These are phyloP conservation scores for Apiotrichum akiyoshidainum DNA, from an alignment of 1,284 basidiomycete species.

Conservation along the genomic window DNA sequence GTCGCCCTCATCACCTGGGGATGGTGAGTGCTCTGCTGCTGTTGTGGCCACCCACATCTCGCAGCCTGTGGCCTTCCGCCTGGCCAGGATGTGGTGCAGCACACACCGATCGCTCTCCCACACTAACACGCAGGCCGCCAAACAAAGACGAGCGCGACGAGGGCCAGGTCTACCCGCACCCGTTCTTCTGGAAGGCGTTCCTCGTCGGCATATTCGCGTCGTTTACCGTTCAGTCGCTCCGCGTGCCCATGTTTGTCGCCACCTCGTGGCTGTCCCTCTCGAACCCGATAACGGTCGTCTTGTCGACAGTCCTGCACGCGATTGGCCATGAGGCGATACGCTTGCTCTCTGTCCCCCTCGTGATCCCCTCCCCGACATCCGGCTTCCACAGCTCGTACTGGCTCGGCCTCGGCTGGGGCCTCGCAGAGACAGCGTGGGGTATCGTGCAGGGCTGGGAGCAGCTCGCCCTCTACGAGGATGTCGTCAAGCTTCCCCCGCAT, in stretches of 20 bases:
- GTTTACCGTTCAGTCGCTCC: slow-evolving; percentile 42
- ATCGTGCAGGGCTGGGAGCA: slow-evolving; percentile 49
- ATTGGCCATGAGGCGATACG: slow-evolving; percentile 45
- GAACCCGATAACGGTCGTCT: slow-evolving; percentile 1
- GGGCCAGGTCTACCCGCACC: slow-evolving; percentile 47
- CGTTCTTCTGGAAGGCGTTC: slow-evolving; percentile 44
- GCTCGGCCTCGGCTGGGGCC: slow-evolving; percentile 49
- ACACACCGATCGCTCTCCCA: neutral
- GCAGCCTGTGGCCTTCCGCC: neutral
- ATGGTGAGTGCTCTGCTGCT: slow-evolving; percentile 33
- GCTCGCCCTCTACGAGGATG: slow-evolving; percentile 45
- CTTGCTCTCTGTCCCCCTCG: slow-evolving; percentile 38
- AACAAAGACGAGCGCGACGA: slow-evolving; percentile 35
- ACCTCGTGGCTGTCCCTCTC: slow-evolving; percentile 30
- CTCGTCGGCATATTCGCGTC: slow-evolving; percentile 46
- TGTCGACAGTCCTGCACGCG: slow-evolving; percentile 35
- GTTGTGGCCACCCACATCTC: neutral
- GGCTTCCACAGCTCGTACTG: slow-evolving; percentile 50
- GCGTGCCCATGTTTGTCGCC: slow-evolving; percentile 42
- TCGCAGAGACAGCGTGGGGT: slow-evolving; percentile 47
- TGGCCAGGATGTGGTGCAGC: neutral
- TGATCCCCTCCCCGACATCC: slow-evolving; percentile 39
- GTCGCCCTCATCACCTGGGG: slow-evolving; percentile 45
- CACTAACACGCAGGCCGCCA: slow-evolving; percentile 43
- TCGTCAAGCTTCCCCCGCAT: slow-evolving; percentile 27